Evolutionary conservation across 2,329 filamentous ascomycete species (phyloP).

Genomic region (Acrodontium crateriforme): DNA sequence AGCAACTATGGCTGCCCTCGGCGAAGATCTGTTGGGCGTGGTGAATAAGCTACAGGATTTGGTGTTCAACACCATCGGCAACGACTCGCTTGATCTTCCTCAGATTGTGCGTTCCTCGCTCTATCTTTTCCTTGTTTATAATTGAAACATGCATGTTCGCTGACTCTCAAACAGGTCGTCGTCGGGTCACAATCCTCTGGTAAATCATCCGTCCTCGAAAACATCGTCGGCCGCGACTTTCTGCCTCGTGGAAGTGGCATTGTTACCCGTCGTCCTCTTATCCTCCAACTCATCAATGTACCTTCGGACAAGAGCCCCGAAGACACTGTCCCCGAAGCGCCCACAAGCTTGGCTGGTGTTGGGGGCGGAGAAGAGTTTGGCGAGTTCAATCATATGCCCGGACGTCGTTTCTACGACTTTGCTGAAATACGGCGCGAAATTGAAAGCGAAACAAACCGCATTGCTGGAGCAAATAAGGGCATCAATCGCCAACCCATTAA

Average conservation of each 20-base stretch:
- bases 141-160: background rate
- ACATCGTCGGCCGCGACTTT: conserved; percentile 96
- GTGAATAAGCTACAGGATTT: conserved; percentile 98
- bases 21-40: conserved; percentile 85
- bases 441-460: conserved; percentile 87
- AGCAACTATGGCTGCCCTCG: conserved; percentile 68
- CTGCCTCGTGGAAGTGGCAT: conserved; percentile 92
- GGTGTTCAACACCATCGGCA: conserved; percentile 99
- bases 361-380: conserved; percentile 63
- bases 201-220: conserved; percentile 96
- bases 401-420: conserved; percentile 82
- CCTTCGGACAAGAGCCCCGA: conserved; percentile 53
- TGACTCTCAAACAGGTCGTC: conserved; percentile 55
- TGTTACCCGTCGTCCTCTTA: conserved; percentile 83
- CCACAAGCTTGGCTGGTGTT: conserved; percentile 65
- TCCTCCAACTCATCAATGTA: conserved; percentile 96
- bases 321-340: conserved; percentile 50
- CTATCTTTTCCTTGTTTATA: too few relatives aligned
- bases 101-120: conserved; percentile 87
- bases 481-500: conserved; percentile 98
- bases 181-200: conserved; percentile 97
- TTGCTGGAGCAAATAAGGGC: conserved; percentile 93
- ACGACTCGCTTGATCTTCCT: conserved; percentile 90
- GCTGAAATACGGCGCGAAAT: conserved; percentile 89
- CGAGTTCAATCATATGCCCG: conserved; percentile 91